These are phyloP conservation scores for Maudiozyma humilis DNA, from an alignment of 1,139 yeast species.

Conservation along the genomic window DNA sequence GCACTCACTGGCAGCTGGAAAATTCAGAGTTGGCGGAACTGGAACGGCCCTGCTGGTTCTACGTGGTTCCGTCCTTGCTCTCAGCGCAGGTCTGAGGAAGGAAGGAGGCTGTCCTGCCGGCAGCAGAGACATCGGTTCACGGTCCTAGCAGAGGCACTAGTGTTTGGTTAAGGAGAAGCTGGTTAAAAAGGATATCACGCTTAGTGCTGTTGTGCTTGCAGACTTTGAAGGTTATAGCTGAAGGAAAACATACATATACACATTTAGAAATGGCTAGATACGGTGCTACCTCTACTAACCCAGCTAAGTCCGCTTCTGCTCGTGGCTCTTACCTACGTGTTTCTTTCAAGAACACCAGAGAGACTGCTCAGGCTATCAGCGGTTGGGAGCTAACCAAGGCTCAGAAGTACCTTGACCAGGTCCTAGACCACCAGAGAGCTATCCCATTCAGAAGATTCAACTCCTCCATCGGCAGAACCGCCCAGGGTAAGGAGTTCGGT, in stretches of 20 bases:
- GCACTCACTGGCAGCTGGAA: too few relatives aligned
- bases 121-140: not conserved
- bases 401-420: constrained; percentile 92
- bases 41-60: too few relatives aligned
- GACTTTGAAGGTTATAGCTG: constrained; percentile 7
- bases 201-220: too few relatives aligned
- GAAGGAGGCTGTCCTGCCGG: too few relatives aligned
- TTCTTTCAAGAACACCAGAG: constrained; percentile 99
- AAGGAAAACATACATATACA: constrained; percentile 14
- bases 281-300: constrained; percentile 98
- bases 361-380: constrained; percentile 94
- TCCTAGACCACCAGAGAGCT: constrained; percentile 97
- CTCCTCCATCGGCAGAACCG: constrained; percentile 97
- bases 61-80: too few relatives aligned
- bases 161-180: not conserved
- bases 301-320: constrained; percentile 98
- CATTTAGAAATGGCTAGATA: constrained; percentile 66
- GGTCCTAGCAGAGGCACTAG: not conserved
- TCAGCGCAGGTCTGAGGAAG: too few relatives aligned
- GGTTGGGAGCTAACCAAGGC: constrained; percentile 98
- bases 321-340: constrained; percentile 99
- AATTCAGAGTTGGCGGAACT: too few relatives aligned
- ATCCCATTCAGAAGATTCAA: constrained; percentile 98
- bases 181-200: not conserved
- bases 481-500: constrained; percentile 99